These are phyloP conservation scores for Coemansia sp. DNA, from an alignment of 192 early-diverging fungal genomes.

Conservation along the genomic window DNA sequence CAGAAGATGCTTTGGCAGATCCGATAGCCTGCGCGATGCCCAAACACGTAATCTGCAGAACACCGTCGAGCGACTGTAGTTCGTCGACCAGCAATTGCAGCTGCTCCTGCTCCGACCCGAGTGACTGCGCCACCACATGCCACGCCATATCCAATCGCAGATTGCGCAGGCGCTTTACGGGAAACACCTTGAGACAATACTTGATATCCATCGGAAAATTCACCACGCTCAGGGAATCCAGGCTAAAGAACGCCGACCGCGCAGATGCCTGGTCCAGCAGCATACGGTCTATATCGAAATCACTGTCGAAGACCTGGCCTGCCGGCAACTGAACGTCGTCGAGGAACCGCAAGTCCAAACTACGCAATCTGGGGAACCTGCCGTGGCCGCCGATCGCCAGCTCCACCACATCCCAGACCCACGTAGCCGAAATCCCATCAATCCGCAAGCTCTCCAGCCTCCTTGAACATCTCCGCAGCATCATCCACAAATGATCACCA, in stretches of 20 bases:
- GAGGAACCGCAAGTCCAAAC: constrained; percentile 8
- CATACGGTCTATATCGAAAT: background rate
- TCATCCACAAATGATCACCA: background rate
- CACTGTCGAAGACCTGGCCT: background rate
- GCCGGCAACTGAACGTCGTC: background rate
- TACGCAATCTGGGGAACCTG: constrained; percentile 4
- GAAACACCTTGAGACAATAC: background rate
- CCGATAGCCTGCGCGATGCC: background rate
- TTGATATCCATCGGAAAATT: background rate
- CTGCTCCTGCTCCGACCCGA: background rate
- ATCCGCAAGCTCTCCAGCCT: constrained; percentile 8
- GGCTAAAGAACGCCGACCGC: background rate
- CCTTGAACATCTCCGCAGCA: background rate
- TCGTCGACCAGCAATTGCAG: background rate
- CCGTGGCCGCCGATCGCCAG: background rate
- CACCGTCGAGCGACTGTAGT: background rate
- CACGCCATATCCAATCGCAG: background rate
- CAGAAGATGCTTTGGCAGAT: background rate
- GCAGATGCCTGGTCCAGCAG: background rate
- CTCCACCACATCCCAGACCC: constrained; percentile 7
- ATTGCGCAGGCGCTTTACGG: background rate
- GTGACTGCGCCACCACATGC: background rate
- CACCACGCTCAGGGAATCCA: background rate
- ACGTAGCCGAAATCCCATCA: background rate
- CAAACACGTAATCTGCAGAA: background rate